Evolutionary conservation across 345 rosid species (phyloP).

Genomic region (Gossypium herbaceum): DNA sequence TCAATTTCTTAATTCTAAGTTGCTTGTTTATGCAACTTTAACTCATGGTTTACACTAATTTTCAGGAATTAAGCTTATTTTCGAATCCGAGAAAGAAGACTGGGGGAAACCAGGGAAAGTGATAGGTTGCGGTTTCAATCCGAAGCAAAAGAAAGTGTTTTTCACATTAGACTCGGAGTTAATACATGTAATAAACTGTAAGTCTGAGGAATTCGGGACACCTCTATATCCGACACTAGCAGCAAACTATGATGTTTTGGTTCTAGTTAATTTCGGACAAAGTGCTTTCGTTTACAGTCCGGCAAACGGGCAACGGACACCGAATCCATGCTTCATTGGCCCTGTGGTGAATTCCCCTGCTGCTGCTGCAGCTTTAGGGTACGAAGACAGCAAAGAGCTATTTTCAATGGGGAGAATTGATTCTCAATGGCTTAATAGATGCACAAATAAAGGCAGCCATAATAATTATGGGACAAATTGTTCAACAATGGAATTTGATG

Average conservation of each 20-base stretch:
- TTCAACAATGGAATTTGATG: conserved; percentile 48
- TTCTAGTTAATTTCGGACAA: conserved; percentile 62
- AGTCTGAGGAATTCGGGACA: conserved; percentile 48
- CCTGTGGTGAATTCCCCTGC: conserved; percentile 43
- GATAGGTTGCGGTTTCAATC: conserved; percentile 69
- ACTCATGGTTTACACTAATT: background rate
- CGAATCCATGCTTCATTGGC: conserved; percentile 64
- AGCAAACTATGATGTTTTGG: conserved; percentile 39
- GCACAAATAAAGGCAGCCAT: conserved; percentile 33
- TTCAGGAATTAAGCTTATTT: conserved; percentile 61
- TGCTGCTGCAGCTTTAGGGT: conserved; percentile 40
- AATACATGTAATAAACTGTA: conserved; percentile 50
- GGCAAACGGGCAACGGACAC: conserved; percentile 51
- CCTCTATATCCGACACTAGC: conserved; percentile 63
- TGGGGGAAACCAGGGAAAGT: conserved; percentile 49
- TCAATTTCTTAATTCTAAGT: background rate
- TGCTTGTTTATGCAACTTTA: background rate
- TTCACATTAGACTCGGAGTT: conserved; percentile 56
- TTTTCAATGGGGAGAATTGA: conserved; percentile 94
- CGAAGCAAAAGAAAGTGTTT: conserved; percentile 54
- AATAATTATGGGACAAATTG: conserved; percentile 23
- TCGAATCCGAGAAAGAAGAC: conserved; percentile 45
- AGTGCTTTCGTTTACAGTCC: conserved; percentile 44
- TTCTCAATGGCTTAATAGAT: conserved; percentile 64
- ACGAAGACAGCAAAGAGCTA: conserved; percentile 81